Conservation (phyloP, 495 filamentous ascomycete genomes). For the Penicillium herquei region DNA sequence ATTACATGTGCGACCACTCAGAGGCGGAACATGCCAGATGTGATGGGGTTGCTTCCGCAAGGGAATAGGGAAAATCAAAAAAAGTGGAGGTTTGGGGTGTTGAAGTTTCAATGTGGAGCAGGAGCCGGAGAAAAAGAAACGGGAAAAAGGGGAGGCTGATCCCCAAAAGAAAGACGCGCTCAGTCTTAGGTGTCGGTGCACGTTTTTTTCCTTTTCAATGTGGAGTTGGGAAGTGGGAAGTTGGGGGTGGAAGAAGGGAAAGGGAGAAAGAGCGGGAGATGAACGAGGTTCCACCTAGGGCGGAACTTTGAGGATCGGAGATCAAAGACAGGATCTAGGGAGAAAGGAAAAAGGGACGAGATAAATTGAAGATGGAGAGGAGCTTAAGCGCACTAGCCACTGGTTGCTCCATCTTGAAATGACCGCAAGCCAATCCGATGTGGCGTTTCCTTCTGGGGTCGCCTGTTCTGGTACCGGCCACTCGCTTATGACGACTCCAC, state of each 20-base stretch:
- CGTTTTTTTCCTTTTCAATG: neutral
- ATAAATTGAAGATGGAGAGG: constrained; percentile 4
- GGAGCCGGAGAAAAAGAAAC: neutral
- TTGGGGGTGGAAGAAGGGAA: constrained; percentile 4
- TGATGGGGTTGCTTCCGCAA: constrained; percentile 16
- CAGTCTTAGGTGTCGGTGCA: neutral
- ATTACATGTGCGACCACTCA: constrained; percentile 45
- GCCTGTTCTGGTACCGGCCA: constrained; percentile 8
- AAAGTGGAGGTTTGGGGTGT: constrained; percentile 17
- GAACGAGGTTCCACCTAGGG: constrained; percentile 3
- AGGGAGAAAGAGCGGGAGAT: constrained; percentile 2
- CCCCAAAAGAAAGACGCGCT: neutral
- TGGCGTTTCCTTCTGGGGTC: constrained; percentile 3
- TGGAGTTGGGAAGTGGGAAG: neutral
- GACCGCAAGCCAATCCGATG: constrained; percentile 1
- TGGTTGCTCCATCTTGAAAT: constrained; percentile 5
- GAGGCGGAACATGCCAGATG: constrained; percentile 41
- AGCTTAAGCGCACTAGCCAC: constrained; percentile 25
- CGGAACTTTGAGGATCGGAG: neutral
- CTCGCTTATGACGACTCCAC: constrained; percentile 3
- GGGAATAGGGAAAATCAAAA: constrained; percentile 28
- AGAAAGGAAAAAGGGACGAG: constrained; percentile 9
- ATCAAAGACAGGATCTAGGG: constrained; percentile 6
- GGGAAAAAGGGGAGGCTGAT: neutral
- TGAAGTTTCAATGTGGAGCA: neutral